Percentiles rank a stretch among this genome's conserved stretches.
phyloP scores from a whole-genome alignment of 768 basidiomycete genomes.

The Leucocoprinus leucothites region DNA sequence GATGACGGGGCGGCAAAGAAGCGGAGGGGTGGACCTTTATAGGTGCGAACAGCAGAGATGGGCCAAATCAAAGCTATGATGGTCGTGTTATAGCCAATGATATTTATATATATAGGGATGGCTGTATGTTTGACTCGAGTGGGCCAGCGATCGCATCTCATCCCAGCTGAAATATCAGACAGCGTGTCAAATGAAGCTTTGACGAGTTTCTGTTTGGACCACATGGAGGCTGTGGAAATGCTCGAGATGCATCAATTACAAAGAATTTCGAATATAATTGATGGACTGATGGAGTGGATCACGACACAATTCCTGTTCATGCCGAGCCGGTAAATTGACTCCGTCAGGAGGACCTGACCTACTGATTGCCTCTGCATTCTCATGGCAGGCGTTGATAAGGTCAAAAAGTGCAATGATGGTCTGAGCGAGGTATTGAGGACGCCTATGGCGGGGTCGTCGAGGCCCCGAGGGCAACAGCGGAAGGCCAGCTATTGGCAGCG shows the following conservation, averaged over 20 bases:
- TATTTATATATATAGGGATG: conserved; percentile 3
- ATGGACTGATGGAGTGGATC: conserved; percentile 6
- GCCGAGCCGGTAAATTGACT: background rate
- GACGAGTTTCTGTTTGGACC: background rate
- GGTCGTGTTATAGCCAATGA: background rate
- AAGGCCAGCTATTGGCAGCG: background rate
- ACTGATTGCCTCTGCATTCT: background rate
- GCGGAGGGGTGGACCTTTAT: background rate
- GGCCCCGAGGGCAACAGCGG: too few species aligned
- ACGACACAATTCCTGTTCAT: background rate
- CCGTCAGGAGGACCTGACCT: background rate
- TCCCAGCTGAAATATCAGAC: conserved; percentile 17
- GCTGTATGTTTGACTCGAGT: conserved; percentile 5
- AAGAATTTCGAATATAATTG: background rate
- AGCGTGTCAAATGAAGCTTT: background rate
- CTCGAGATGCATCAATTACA: background rate
- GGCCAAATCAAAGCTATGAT: background rate
- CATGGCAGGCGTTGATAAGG: too few species aligned
- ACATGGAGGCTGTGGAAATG: conserved; percentile 11
- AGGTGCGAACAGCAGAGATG: background rate
- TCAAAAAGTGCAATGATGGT: too few species aligned
- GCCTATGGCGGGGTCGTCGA: too few species aligned
- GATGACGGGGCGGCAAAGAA: background rate
- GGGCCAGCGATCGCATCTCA: background rate
- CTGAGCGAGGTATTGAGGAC: too few species aligned